These are phyloP conservation scores for Erodium texanum DNA, from an alignment of 441 rosid genomes.

Conservation along the genomic window DNA sequence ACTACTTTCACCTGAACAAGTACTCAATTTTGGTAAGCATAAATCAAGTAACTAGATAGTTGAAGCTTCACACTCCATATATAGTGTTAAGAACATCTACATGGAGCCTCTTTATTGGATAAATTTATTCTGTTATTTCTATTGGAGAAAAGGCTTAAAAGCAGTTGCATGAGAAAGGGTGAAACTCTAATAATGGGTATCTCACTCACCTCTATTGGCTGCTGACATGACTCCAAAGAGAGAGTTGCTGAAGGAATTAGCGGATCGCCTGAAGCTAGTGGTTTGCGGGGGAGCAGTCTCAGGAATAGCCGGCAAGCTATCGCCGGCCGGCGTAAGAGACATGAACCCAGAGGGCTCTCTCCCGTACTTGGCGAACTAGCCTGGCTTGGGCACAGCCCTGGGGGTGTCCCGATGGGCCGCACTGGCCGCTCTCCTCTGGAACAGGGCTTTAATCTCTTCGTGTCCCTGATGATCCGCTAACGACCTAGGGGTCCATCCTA, in stretches of 20 bases:
- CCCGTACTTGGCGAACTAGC: no score
- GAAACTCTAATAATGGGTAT: no score
- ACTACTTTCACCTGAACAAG: neutral
- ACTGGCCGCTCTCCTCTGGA: neutral
- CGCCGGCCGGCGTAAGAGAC: neutral
- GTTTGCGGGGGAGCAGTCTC: neutral
- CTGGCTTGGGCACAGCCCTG: neutral
- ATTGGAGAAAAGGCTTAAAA: no score
- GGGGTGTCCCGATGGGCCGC: neutral
- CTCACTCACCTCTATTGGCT: neutral
- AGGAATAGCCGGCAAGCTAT: neutral
- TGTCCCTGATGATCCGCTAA: constrained; percentile 54
- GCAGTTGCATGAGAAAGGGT: no score
- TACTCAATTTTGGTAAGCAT: no score
- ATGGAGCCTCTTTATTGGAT: no score
- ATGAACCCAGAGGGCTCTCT: no score
- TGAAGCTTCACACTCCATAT: no score
- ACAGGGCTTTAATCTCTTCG: constrained; percentile 15
- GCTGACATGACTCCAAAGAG: neutral
- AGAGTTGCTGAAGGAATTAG: neutral
- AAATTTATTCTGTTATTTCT: no score
- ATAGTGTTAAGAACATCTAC: no score
- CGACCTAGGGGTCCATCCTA: constrained; percentile 79
- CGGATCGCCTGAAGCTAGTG: neutral
- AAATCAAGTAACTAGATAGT: no score